Evolutionary conservation across 768 basidiomycete genomes (phyloP), one percentile per base, ranked within the genome.

Genomic region (Holtermannia corniformis): DNA sequence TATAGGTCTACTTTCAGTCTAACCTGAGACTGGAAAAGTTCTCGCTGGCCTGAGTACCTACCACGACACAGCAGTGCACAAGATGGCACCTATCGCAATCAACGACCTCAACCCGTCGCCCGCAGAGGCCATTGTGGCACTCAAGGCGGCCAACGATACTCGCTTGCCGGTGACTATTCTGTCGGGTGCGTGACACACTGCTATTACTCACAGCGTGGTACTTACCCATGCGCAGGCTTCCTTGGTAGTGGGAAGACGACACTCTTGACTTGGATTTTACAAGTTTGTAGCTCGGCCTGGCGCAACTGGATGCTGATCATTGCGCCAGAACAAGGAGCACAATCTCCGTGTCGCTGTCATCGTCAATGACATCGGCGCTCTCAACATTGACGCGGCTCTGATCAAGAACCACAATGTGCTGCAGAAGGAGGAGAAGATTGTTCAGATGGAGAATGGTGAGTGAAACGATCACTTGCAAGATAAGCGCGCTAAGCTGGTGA

Each of bases 121-220:
- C 16, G n/a, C n/a, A n/a, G n/a, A n/a, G n/a, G 32, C 7, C 32
- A 16, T 16, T 16, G 32, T 37, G 16, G 32, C 32, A 16, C 32
- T 37, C 32, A 37, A 37, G 32, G 32, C 32, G 16, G 32, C 26
- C 10, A 50, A 53, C 41, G 65, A 66, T 49, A 49, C 46, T 14
- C 66, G 68, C 5, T 60, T 72, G 1, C 71, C 71, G 3, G 71
- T 72, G 21, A 72, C 71, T 19, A 60, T 72, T 5, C 57, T 72
- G 3, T 61, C 58, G 1, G 32, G 32, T 37, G 32, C 7, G 32
- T 37, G 32, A 37, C 32, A 16, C 32, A 16, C 32, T 16, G 7
- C 32, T 16, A 37, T 7, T 16, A 16, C 32, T 37, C 10, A 37
- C 32, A n/a, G n/a, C n/a, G n/a, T n/a, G n/a, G n/a, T n/a, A n/a